Conservation (phyloP, 257 asterid genomes). For the Striga asiatica region DNA sequence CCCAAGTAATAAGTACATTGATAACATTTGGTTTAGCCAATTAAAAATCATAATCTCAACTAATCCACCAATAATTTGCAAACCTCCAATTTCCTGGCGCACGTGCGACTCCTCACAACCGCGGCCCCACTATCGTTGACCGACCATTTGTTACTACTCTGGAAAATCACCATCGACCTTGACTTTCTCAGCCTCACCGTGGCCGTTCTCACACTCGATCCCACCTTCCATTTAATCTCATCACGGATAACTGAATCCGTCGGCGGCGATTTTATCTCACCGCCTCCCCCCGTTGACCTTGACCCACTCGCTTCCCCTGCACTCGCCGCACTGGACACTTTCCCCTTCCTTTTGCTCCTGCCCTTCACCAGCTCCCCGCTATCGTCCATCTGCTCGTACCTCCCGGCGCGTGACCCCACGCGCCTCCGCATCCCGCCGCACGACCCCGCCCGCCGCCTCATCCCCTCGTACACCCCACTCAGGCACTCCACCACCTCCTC, state of each 20-base stretch:
- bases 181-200: conserved; percentile 53
- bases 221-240: conserved; percentile 23
- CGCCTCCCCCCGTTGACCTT: conserved; percentile 51
- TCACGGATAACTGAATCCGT: conserved; percentile 18
- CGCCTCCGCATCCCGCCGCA: conserved; percentile 45
- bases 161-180: conserved; percentile 56
- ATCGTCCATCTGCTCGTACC: conserved; percentile 55
- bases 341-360: conserved; percentile 48
- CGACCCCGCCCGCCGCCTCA: conserved; percentile 15
- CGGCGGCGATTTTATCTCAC: conserved; percentile 35
- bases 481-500: conserved; percentile 55
- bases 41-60: conserved; percentile 14
- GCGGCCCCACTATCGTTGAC: conserved; percentile 15
- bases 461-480: conserved; percentile 30
- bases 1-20: too few species aligned
- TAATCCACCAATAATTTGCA: conserved; percentile 34
- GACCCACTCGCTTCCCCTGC: conserved; percentile 22
- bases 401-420: conserved; percentile 31
- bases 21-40: too few species aligned
- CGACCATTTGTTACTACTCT: conserved; percentile 26
- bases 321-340: conserved; percentile 35
- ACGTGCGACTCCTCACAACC: conserved; percentile 12
- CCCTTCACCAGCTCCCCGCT: conserved; percentile 29
- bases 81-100: conserved; percentile 29
- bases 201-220: conserved; percentile 41